These are phyloP conservation scores for Bruguiera gymnorhiza DNA, from an alignment of 345 rosid genomes.

Conservation along the genomic window DNA sequence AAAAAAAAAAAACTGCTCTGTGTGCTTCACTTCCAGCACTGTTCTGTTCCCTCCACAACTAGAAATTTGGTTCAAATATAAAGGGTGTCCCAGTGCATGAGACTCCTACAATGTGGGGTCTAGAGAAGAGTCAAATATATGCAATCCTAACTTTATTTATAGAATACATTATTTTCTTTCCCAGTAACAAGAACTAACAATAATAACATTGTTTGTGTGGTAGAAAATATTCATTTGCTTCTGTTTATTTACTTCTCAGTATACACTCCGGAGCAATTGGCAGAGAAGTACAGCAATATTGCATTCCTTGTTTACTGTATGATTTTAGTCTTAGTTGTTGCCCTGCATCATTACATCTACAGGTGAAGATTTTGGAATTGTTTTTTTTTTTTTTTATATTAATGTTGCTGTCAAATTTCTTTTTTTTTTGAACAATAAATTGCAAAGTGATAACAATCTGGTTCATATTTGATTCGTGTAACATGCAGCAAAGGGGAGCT, in stretches of 20 bases:
- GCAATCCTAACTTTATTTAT: too few relatives aligned
- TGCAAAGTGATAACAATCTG: not conserved
- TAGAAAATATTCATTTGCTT: not conserved
- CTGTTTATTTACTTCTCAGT: slow-evolving; percentile 42
- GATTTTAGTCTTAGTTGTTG: slow-evolving; percentile 66
- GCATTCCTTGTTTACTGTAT: slow-evolving; percentile 84
- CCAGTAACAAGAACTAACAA: not conserved
- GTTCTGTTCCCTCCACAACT: too few relatives aligned
- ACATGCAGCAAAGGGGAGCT: slow-evolving; percentile 85
- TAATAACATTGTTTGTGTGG: not conserved
- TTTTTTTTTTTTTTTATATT: not conserved
- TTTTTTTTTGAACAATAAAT: not conserved
- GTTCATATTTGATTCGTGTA: slow-evolving; percentile 3
- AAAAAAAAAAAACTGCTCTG: too few relatives aligned
- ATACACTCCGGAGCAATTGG: slow-evolving; percentile 92
- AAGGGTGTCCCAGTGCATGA: too few relatives aligned
- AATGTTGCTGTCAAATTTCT: not conserved
- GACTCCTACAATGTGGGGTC: too few relatives aligned
- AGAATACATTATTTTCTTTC: not conserved
- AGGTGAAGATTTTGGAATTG: slow-evolving; percentile 40
- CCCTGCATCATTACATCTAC: slow-evolving; percentile 65
- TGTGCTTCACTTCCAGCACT: too few relatives aligned
- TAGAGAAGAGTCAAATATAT: too few relatives aligned
- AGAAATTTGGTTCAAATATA: too few relatives aligned
- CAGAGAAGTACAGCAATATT: slow-evolving; percentile 87